Evolutionary conservation across 208 protist genomes (phyloP), one percentile per base, ranked within the genome.

Genomic region (Porcisia hertigi): DNA sequence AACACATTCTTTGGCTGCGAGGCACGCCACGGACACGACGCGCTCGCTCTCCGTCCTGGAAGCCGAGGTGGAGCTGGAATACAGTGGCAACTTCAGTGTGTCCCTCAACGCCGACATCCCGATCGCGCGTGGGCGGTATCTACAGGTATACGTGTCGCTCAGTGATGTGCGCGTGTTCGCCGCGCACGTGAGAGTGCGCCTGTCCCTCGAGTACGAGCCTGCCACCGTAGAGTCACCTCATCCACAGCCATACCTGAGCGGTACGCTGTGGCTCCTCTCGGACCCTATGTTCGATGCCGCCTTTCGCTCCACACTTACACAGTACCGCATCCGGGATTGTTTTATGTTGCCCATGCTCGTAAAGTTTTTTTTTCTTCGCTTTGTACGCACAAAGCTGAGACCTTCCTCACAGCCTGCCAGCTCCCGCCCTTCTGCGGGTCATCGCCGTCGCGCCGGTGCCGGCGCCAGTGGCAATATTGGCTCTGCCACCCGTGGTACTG

Each of bases 221-320:
- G 88, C 92, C 11, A 94, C 90, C 3, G 82, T 96, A 66, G 89
- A 94, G 59, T 83, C 80, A 8, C 86, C 88, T 57, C 84, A 82
- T 54, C 72, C 83, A 39, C 84, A 83, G 69, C 92, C 90, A 18
- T 92, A 87, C 45, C 80, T 97, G 11, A 73, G 86, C 59, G 86
- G 85, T 72, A 92, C 77, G 6, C 30, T 95, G 25, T 97, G 91
- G 89, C 84, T 97, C 9, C 85, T 94, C 58, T 97, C 93, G 1
- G 91, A 97, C 58, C 93, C 93, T 9, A 79, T 82, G 54, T 97
- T 97, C 65, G 89, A 92, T 62, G 82, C 94, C 59, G 76, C 86
- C 70, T 73, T 97, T 59, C 82, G 86, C 58, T 93, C 91, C 1
- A 85, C 83, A 18, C 72, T 95, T 25, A 93, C 85, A 57, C 88